Evolutionary conservation across 352 stramenopile species (phyloP).

Genomic region (Thalassiosira oceanica): DNA sequence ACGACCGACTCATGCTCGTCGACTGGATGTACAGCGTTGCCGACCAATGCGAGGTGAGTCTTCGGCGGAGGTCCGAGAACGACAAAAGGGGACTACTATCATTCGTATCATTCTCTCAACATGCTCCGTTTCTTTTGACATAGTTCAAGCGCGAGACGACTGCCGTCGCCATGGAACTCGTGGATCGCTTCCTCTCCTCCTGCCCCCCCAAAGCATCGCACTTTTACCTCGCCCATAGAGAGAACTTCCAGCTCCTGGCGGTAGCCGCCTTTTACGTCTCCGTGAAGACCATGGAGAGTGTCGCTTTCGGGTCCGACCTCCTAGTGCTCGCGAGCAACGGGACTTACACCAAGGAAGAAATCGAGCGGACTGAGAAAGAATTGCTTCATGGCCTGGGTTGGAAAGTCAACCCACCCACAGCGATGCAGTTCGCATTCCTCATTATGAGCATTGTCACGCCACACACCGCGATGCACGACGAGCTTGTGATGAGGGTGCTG

Average conservation of each 20-base stretch:
- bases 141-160: slow-evolving; percentile 53
- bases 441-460: slow-evolving; percentile 16
- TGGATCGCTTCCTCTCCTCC: slow-evolving; percentile 52
- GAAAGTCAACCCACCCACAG: slow-evolving; percentile 48
- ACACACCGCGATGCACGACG: background rate
- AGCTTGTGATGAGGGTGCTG: background rate
- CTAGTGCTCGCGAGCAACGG: slow-evolving; percentile 45
- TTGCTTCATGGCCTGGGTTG: slow-evolving; percentile 53
- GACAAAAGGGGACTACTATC: too few species aligned
- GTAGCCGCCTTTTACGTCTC: slow-evolving; percentile 34
- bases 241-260: slow-evolving; percentile 23
- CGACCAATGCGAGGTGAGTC: slow-evolving; percentile 52
- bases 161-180: slow-evolving; percentile 44
- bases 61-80: too few species aligned
- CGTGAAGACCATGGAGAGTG: slow-evolving; percentile 32
- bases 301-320: slow-evolving; percentile 31
- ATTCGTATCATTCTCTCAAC: too few species aligned
- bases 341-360: slow-evolving; percentile 40
- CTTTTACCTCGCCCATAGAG: background rate
- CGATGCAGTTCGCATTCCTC: slow-evolving; percentile 19
- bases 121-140: too few species aligned
- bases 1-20: slow-evolving; percentile 31
- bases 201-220: background rate
- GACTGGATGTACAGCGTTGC: slow-evolving; percentile 57
- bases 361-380: slow-evolving; percentile 51